Conservation (phyloP, 2,329 filamentous ascomycete species). For the Aspergillus fijiensis region DNA sequence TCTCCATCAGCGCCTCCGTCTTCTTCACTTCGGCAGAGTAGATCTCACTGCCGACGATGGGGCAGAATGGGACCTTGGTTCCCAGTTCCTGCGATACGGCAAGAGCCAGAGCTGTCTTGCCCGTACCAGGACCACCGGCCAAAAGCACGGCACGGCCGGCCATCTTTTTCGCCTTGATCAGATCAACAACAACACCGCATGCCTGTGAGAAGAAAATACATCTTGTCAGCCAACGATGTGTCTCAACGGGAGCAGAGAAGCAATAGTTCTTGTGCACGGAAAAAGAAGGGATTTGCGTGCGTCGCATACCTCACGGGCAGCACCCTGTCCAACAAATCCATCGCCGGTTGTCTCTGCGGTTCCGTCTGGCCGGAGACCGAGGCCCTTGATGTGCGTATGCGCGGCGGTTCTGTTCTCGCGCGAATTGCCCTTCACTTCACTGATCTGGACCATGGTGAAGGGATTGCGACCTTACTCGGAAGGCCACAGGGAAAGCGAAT, state of each 20-base stretch:
- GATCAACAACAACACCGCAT: slow-evolving; percentile 90
- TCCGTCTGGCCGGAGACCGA: slow-evolving; percentile 84
- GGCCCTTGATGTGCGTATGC: slow-evolving; percentile 95
- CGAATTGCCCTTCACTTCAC: slow-evolving; percentile 89
- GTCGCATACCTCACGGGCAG: slow-evolving; percentile 75
- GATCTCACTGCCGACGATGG: slow-evolving; percentile 96
- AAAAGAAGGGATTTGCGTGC: not conserved
- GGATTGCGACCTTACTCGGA: slow-evolving; percentile 26
- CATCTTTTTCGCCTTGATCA: slow-evolving; percentile 97
- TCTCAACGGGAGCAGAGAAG: not conserved
- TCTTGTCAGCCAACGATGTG: slow-evolving; percentile 7
- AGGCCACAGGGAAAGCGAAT: slow-evolving; percentile 18
- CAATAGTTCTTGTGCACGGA: not conserved
- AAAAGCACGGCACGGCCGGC: slow-evolving; percentile 89
- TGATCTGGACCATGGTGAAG: slow-evolving; percentile 75
- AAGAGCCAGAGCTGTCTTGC: slow-evolving; percentile 93
- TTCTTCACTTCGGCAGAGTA: slow-evolving; percentile 99
- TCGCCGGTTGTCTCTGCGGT: slow-evolving; percentile 74
- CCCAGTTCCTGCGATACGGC: slow-evolving; percentile 96
- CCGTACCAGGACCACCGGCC: slow-evolving; percentile 90
- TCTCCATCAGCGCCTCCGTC: slow-evolving; percentile 98
- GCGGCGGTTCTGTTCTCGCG: slow-evolving; percentile 95
- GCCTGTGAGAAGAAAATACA: slow-evolving; percentile 56
- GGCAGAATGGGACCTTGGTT: slow-evolving; percentile 97
- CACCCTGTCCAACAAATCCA: slow-evolving; percentile 86